Percentiles rank a stretch among this genome's conserved stretches.
These are phyloP conservation scores for Scutellaria barbata DNA, from an alignment of 257 asterid genomes.

Conservation along the genomic window DNA sequence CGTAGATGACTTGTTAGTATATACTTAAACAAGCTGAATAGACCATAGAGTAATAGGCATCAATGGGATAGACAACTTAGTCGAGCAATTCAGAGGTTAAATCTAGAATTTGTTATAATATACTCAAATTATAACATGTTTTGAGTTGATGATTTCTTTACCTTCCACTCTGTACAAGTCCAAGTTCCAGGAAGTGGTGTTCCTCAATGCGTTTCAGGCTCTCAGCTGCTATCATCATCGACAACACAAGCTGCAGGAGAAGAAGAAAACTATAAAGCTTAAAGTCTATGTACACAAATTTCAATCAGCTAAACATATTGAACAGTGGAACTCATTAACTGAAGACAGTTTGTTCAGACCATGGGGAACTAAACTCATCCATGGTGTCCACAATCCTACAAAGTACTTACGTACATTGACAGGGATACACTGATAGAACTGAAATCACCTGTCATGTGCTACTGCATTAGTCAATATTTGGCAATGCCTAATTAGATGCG, in stretches of 20 bases:
- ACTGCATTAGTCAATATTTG: no score
- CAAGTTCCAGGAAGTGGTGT: constrained; percentile 26
- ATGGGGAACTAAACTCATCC: constrained; percentile 15
- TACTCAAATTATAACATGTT: neutral
- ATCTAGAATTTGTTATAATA: no score
- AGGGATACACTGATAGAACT: no score
- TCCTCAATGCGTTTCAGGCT: constrained; percentile 23
- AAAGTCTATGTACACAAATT: neutral
- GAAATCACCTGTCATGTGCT: no score
- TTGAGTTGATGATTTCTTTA: constrained; percentile 5
- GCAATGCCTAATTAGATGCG: neutral
- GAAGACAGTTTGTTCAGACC: neutral
- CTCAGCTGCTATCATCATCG: constrained; percentile 45
- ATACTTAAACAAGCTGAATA: no score
- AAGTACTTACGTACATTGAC: no score
- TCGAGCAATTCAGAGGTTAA: no score
- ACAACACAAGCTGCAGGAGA: constrained; percentile 47
- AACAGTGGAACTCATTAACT: neutral
- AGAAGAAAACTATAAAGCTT: neutral
- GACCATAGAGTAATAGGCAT: no score
- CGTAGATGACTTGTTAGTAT: no score
- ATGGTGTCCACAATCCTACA: neutral
- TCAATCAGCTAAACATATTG: neutral
- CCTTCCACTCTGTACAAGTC: constrained; percentile 27
- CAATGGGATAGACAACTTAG: no score